Conservation (phyloP, 352 stramenopile genomes). For the Pythium dissimile region DNA sequence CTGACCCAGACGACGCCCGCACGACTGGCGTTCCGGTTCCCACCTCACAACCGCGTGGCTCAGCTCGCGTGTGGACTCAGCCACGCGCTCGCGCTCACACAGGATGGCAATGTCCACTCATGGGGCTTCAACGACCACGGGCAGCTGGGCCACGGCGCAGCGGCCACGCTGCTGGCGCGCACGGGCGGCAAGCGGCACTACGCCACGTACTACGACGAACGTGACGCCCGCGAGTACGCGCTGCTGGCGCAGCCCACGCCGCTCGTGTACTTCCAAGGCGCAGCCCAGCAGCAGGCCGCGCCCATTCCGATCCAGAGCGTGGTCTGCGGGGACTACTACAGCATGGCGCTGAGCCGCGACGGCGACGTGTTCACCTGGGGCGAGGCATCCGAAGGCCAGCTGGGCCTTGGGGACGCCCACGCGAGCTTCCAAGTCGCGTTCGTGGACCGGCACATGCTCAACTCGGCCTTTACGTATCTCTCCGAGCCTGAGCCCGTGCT, state of each 20-base stretch:
- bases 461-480: conserved; percentile 68
- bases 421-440: conserved; percentile 58
- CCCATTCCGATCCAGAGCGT: conserved; percentile 53
- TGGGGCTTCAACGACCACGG: conserved; percentile 82
- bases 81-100: conserved; percentile 51
- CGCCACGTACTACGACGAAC: conserved; percentile 46
- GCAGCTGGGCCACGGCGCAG: conserved; percentile 60
- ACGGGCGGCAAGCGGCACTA: conserved; percentile 35
- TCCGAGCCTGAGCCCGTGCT: conserved; percentile 60
- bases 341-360: conserved; percentile 50
- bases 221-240: conserved; percentile 35
- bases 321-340: conserved; percentile 71
- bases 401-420: conserved; percentile 58
- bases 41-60: conserved; percentile 12
- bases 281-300: conserved; percentile 47
- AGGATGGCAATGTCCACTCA: conserved; percentile 57
- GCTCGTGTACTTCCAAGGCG: conserved; percentile 67
- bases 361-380: conserved; percentile 77
- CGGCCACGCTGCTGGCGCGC: conserved; percentile 41
- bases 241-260: conserved; percentile 40
- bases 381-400: conserved; percentile 66
- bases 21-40: conserved; percentile 31
- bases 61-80: conserved; percentile 48
- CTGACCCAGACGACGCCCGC: conserved; percentile 21
- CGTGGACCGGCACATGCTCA: conserved; percentile 54